Conservation (phyloP, 208 protist species). For the Angomonas deanei region DNA sequence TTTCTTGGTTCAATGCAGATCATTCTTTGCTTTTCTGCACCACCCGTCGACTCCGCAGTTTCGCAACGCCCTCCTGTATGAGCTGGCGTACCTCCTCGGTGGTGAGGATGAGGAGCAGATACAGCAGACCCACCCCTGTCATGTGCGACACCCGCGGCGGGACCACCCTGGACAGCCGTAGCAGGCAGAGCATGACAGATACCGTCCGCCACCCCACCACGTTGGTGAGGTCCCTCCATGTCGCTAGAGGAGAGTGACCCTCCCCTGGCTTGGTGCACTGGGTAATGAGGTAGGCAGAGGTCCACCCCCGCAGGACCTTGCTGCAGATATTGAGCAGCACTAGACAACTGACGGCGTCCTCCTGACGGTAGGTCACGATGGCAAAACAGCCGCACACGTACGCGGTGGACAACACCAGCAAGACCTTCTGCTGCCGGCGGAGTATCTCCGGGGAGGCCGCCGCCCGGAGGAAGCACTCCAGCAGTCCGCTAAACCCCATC, state of each 20-base stretch:
- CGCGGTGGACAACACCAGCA: slow-evolving; percentile 40
- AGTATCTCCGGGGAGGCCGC: slow-evolving; percentile 35
- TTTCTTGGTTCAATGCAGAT: no score
- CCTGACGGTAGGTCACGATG: slow-evolving; percentile 12
- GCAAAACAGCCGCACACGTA: slow-evolving; percentile 56
- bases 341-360: slow-evolving; percentile 15
- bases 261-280: no score
- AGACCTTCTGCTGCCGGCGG: slow-evolving; percentile 33
- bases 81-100: slow-evolving; percentile 31
- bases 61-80: slow-evolving; percentile 9
- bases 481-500: slow-evolving; percentile 81
- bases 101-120: slow-evolving; percentile 18
- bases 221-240: neutral
- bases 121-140: slow-evolving; percentile 8
- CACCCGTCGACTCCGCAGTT: neutral
- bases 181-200: slow-evolving; percentile 9
- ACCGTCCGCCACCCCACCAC: neutral
- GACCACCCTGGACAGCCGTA: slow-evolving; percentile 15
- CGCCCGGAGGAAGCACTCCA: slow-evolving; percentile 79
- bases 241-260: neutral
- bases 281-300: slow-evolving; percentile 28
- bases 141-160: slow-evolving; percentile 6
- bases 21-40: no score
- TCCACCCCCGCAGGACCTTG: slow-evolving; percentile 32
- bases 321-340: slow-evolving; percentile 45